phyloP scores from a whole-genome alignment of 805 yeast species.

The Saccharomycopsis schoenii region DNA sequence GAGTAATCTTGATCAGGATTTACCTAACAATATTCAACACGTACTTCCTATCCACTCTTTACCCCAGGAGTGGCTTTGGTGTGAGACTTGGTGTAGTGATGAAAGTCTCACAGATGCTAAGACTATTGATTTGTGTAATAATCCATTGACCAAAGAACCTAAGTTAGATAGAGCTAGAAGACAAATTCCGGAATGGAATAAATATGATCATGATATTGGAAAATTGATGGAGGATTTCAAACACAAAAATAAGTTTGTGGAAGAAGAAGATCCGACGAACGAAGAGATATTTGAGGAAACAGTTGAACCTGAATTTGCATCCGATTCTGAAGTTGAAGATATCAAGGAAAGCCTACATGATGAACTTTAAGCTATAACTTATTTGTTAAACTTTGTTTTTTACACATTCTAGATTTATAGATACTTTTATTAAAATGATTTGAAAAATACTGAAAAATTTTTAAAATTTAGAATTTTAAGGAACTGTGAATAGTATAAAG shows the following conservation, averaged over 20 bases:
- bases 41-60: conserved; percentile 58
- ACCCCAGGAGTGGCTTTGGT: conserved; percentile 85
- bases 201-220: conserved; percentile 48
- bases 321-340: not conserved
- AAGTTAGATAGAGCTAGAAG: conserved; percentile 68
- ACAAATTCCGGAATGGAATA: conserved; percentile 69
- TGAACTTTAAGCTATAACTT: conserved; percentile 4
- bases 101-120: conserved; percentile 52
- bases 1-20: conserved; percentile 81
- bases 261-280: not conserved
- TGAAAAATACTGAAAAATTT: too few species aligned
- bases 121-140: conserved; percentile 76
- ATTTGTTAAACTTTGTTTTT: not conserved
- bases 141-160: conserved; percentile 73
- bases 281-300: not conserved
- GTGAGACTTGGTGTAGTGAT: conserved; percentile 85
- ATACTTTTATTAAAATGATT: not conserved
- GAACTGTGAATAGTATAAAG: too few species aligned
- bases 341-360: conserved; percentile 3
- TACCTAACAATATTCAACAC: conserved; percentile 79
- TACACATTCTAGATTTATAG: not conserved
- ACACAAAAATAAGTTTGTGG: not conserved
- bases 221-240: conserved; percentile 21
- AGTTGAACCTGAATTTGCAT: not conserved
- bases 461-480: too few species aligned